A percentile compares a stretch with the other conserved stretches of the same genome.
Conservation (phyloP, 23 red algal genomes). For the Gracilariopsis chorda region DNA sequence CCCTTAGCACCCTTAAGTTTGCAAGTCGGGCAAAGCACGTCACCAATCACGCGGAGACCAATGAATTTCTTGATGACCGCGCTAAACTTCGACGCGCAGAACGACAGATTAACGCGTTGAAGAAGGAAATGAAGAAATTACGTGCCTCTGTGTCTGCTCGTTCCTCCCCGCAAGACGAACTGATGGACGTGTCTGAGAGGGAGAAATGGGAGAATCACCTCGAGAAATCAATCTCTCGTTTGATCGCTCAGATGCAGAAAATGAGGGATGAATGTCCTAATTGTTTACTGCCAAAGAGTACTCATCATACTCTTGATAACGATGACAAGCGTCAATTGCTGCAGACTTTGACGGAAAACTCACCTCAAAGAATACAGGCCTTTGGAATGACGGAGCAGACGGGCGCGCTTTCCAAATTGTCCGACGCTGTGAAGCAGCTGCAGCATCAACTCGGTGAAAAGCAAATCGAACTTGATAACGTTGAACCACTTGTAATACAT, state of each 20-base stretch:
- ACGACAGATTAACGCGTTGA: not conserved
- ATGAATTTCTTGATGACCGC: slow-evolving; percentile 79
- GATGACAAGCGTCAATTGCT: not conserved
- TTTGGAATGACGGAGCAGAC: not conserved
- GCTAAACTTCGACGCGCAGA: slow-evolving; percentile 51
- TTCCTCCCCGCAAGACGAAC: not conserved
- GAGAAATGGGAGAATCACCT: not conserved
- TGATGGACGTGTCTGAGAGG: not conserved
- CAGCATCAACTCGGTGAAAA: not conserved
- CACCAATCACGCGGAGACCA: slow-evolving; percentile 60
- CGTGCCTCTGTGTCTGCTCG: not conserved
- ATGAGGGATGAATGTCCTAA: not conserved
- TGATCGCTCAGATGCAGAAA: not conserved
- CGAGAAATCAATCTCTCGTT: not conserved
- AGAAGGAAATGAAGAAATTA: slow-evolving; percentile 4
- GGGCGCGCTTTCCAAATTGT: not conserved
- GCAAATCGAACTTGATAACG: not conserved
- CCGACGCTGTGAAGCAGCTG: not conserved
- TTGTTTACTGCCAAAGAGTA: not conserved
- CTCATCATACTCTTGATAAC: not conserved
- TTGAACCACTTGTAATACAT: not conserved
- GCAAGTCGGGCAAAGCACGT: slow-evolving; percentile 74
- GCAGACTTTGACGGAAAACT: not conserved
- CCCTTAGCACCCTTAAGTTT: slow-evolving; percentile 86
- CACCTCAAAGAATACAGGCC: not conserved